phyloP scores from a whole-genome alignment of 1,139 yeast species.

The Keqinozyma sinolaborantium region DNA sequence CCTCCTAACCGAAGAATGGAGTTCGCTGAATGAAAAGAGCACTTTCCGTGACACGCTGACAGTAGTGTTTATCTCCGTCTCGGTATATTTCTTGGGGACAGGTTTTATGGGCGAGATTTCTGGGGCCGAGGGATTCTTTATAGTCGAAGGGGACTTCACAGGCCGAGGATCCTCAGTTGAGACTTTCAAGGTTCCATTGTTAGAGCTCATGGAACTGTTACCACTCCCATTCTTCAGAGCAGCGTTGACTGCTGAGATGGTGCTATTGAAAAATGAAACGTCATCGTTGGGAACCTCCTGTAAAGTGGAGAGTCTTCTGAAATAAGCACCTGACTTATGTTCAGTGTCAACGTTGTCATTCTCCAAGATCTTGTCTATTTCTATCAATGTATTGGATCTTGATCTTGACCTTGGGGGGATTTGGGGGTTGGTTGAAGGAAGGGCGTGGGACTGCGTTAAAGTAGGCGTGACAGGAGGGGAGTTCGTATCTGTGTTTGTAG shows the following conservation, averaged over 20 bases:
- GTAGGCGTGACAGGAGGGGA: conserved; percentile 16
- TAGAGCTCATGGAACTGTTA: background rate
- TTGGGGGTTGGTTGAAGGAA: background rate
- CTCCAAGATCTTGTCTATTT: conserved; percentile 37
- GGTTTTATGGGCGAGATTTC: conserved; percentile 10
- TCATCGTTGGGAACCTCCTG: conserved; percentile 54
- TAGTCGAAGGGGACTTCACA: background rate
- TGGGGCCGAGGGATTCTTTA: conserved; percentile 1
- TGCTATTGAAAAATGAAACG: background rate
- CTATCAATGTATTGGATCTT: conserved; percentile 38
- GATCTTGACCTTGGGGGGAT: conserved; percentile 16
- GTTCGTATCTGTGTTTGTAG: conserved; percentile 1
- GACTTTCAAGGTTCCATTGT: background rate
- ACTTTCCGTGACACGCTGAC: conserved; percentile 55
- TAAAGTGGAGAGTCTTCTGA: conserved; percentile 64
- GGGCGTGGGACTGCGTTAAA: background rate
- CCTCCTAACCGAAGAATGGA: conserved; percentile 65
- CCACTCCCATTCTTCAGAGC: background rate
- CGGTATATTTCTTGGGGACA: background rate
- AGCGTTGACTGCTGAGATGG: background rate
- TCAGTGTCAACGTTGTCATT: conserved; percentile 42
- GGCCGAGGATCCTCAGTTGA: conserved; percentile 4
- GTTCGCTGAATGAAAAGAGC: conserved; percentile 61
- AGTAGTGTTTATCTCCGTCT: conserved; percentile 21
- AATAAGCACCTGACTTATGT: conserved; percentile 62